Base-by-base conservation (phyloP, 2,329 filamentous ascomycete genomes). In the Diplodia seriata region DNA sequence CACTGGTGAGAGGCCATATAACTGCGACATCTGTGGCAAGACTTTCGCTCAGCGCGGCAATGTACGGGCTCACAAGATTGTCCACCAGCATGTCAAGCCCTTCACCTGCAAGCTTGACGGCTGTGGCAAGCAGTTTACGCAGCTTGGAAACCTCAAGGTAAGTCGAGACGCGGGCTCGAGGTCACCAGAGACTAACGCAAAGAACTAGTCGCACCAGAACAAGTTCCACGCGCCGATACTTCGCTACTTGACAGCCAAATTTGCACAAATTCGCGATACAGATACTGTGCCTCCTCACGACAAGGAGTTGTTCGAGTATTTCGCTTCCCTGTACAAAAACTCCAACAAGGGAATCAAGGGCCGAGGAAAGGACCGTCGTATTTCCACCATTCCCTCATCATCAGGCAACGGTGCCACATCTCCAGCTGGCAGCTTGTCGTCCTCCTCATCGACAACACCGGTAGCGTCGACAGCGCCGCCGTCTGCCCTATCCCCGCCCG, bases 311-410 rank as follows among this genome's bases (percentile, higher is more conserved):
- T 93, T 91, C 83, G 87, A 91, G 72, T 97, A 97, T 81, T 95
- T 98, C 76, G 86, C 89, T 4, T 85, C 85, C 0, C 84, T 97
- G n/a, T 97, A 97, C 85, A 97, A 97, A 83, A 96, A 98, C 81
- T 94, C 91, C 81, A 98, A 98, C 85, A 97, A 97, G 79, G 95
- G 95, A 1, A 97, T 98, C 83, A 98, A 97, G 80, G 95, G 95
- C 12, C 89, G 95, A 55, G 95, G 95, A 53, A 95, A 94, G 76
- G 91, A 94, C 73, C 85, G 92, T 68, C 89, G 88, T 68, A 90
- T 93, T 71, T 79, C 78, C 12, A 69, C 75, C 33, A 71, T 75
- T 2, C 71, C 74, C 1, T 63, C 59, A 51, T 74, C 76, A 5
- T 61, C 54, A 26, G 56, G 33, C 7, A 23, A 36, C 51, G 47